A percentile compares a stretch with the other conserved stretches of the same genome.
These are phyloP conservation scores for Aspergillus awamori DNA, from an alignment of 2,329 filamentous ascomycete species.

Conservation along the genomic window DNA sequence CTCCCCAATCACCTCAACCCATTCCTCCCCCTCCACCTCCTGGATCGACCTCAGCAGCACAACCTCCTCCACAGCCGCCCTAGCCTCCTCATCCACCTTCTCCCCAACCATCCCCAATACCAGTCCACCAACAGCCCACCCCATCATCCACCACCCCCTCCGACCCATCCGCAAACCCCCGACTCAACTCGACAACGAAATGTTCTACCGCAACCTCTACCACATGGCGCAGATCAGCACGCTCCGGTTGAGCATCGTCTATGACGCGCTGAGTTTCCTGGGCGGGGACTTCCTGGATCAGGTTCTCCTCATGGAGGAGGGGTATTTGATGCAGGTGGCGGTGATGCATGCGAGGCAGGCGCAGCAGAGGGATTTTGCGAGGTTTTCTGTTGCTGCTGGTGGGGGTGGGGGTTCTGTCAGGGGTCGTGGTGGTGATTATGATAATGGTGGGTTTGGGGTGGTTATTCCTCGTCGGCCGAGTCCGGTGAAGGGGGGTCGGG, in stretches of 20 bases:
- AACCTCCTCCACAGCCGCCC: neutral
- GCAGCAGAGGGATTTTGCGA: too few relatives aligned
- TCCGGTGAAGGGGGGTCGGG: too few relatives aligned
- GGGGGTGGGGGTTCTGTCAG: too few relatives aligned
- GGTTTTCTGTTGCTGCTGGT: too few relatives aligned
- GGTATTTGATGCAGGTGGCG: neutral
- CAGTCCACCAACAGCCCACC: too few relatives aligned
- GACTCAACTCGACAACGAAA: constrained; percentile 18
- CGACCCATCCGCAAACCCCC: constrained; percentile 18
- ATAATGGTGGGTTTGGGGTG: too few relatives aligned
- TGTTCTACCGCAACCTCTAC: constrained; percentile 18
- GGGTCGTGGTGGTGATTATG: too few relatives aligned
- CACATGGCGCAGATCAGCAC: constrained; percentile 9
- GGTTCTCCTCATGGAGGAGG: neutral
- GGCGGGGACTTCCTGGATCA: neutral
- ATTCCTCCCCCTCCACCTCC: neutral
- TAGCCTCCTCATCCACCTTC: neutral
- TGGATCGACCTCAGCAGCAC: neutral
- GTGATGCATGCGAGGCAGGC: neutral
- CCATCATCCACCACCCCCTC: neutral
- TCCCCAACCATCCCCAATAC: neutral
- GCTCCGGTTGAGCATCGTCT: constrained; percentile 11
- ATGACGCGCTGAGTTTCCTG: constrained; percentile 7
- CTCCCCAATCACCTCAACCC: neutral
- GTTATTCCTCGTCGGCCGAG: too few relatives aligned